Percentiles rank a stretch among this genome's conserved stretches.
These are phyloP conservation scores for Panaeolus papilionaceus DNA, from an alignment of 768 basidiomycete species.

Conservation along the genomic window DNA sequence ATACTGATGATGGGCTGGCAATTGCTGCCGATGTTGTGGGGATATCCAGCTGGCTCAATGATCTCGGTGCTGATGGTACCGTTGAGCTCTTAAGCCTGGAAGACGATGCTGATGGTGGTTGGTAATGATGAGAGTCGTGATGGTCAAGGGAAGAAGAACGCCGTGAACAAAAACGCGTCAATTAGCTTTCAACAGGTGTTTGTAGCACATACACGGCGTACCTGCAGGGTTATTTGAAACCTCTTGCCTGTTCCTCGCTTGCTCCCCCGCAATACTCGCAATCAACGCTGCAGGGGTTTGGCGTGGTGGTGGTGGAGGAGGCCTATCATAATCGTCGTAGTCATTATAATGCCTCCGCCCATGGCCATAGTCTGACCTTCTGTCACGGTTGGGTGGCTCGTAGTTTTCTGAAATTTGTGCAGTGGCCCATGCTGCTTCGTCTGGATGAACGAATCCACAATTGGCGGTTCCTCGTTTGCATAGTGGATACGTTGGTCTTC, in stretches of 20 bases:
- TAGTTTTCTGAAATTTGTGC: background rate
- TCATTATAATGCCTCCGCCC: background rate
- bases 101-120: constrained; percentile 2
- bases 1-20: background rate
- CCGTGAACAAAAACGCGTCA: background rate
- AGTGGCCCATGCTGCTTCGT: background rate
- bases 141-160: constrained; percentile 2
- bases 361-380: background rate
- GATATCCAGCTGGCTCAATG: background rate
- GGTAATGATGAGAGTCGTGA: background rate
- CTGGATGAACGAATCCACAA: constrained; percentile 6
- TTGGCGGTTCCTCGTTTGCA: background rate
- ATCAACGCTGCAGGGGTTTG: background rate
- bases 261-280: background rate
- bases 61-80: background rate
- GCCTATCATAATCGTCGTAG: background rate
- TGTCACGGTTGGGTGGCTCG: background rate
- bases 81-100: background rate
- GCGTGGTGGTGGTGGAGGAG: background rate
- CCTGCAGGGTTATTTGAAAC: constrained; percentile 1
- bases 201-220: background rate
- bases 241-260: background rate
- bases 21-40: background rate
- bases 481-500: background rate
- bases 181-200: background rate